Percentiles rank a stretch among this genome's conserved stretches.
Conservation (phyloP, 257 asterid genomes). For the Solanum dulcamara region DNA sequence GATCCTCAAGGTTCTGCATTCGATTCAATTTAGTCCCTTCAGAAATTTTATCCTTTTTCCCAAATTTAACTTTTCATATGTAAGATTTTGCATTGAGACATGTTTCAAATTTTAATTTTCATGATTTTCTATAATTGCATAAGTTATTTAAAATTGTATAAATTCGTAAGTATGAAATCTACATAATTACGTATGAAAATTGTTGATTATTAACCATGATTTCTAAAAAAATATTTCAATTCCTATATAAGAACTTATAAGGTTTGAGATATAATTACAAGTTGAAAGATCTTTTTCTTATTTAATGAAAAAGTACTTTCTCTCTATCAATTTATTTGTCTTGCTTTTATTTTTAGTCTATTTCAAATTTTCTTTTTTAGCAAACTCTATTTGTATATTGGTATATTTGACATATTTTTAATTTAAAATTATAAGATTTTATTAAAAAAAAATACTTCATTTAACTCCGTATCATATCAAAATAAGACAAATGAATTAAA, state of each 20-base stretch:
- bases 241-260: not conserved
- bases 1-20: not conserved
- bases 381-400: no score
- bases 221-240: not conserved
- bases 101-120: not conserved
- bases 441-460: no score
- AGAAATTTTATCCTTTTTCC: not conserved
- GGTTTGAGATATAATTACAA: no score
- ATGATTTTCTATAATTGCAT: not conserved
- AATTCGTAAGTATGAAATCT: not conserved
- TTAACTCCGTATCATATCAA: no score
- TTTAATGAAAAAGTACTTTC: no score
- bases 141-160: not conserved
- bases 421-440: no score
- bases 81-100: not conserved
- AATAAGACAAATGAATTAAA: no score
- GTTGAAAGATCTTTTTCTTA: not conserved
- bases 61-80: not conserved
- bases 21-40: not conserved
- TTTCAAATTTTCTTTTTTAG: no score
- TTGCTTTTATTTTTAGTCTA: no score
- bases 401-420: no score
- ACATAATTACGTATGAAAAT: not conserved
- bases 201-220: not conserved
- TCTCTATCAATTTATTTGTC: no score